Percentiles rank a stretch among this genome's conserved stretches.
Evolutionary conservation across 192 early-diverging fungal genomes (phyloP).

Genomic region (Rhizophlyctis rosea): DNA sequence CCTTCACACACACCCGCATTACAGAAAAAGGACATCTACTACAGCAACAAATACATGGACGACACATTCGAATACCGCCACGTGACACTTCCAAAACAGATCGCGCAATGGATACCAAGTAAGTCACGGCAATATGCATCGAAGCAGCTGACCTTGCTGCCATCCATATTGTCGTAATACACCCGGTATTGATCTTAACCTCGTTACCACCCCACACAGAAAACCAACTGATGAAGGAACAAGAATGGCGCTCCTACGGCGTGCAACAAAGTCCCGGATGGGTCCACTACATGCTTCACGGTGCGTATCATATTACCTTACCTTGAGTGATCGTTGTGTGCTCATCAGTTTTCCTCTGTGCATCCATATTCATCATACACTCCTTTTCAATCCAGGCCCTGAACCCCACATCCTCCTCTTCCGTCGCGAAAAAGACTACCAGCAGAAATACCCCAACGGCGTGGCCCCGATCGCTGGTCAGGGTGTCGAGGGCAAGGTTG

Average conservation of each 20-base stretch:
- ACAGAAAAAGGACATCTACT: conserved; percentile 28
- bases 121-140: no score
- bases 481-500: no score
- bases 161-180: no score
- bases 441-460: conserved; percentile 23
- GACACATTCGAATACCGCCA: conserved; percentile 33
- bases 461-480: no score
- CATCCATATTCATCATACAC: no score
- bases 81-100: conserved; percentile 34
- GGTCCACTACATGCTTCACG: conserved; percentile 37
- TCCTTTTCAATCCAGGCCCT: conserved; percentile 3
- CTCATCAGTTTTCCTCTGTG: no score
- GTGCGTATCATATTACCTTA: neutral
- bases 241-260: conserved; percentile 30
- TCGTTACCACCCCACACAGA: no score
- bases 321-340: no score
- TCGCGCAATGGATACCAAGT: conserved; percentile 8
- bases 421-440: conserved; percentile 32
- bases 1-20: no score
- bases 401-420: conserved; percentile 38
- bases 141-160: no score
- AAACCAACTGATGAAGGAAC: conserved; percentile 24
- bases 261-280: conserved; percentile 26
- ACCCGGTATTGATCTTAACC: no score
- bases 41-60: conserved; percentile 29